These are phyloP conservation scores for Cordyceps tenuipes DNA, from an alignment of 2,329 filamentous ascomycete species.

Conservation along the genomic window DNA sequence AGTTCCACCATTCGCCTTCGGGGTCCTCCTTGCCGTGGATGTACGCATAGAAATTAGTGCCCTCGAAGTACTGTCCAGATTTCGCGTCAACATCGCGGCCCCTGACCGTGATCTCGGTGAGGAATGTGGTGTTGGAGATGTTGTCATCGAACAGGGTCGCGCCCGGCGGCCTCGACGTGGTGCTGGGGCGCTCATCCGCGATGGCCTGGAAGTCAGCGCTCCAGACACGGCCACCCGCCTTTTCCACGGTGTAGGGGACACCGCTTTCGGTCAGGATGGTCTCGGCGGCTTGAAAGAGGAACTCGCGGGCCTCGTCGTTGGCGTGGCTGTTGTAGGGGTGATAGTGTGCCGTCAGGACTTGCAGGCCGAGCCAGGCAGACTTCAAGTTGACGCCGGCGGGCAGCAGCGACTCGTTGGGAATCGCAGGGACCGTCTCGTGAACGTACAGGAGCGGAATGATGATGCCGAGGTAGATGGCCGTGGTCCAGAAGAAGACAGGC, in stretches of 20 bases:
- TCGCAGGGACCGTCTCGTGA: conserved; percentile 63
- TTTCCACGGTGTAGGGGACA: conserved; percentile 37
- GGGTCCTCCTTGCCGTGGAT: conserved; percentile 74
- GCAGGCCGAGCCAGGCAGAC: conserved; percentile 79
- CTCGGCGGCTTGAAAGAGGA: conserved; percentile 59
- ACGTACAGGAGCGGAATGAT: conserved; percentile 63
- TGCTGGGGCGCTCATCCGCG: neutral
- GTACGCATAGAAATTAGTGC: conserved; percentile 86
- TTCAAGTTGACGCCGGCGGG: conserved; percentile 66
- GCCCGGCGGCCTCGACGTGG: conserved; percentile 20
- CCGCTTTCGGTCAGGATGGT: conserved; percentile 59
- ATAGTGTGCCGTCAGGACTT: conserved; percentile 62
- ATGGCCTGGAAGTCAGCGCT: conserved; percentile 1
- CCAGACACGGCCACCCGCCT: conserved; percentile 24
- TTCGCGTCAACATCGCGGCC: conserved; percentile 21
- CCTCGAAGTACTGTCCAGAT: conserved; percentile 72
- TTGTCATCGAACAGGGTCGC: conserved; percentile 73
- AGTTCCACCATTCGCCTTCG: conserved; percentile 64
- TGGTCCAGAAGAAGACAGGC: conserved; percentile 74
- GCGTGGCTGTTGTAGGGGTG: conserved; percentile 83
- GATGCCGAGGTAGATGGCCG: conserved; percentile 68
- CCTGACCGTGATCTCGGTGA: conserved; percentile 17
- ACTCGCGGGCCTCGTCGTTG: conserved; percentile 74
- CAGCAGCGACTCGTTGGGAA: conserved; percentile 37
- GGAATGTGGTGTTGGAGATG: conserved; percentile 66